Evolutionary conservation across 257 asterid genomes (phyloP), one percentile per base, ranked within the genome.

Genomic region (Solanum paucissectum): DNA sequence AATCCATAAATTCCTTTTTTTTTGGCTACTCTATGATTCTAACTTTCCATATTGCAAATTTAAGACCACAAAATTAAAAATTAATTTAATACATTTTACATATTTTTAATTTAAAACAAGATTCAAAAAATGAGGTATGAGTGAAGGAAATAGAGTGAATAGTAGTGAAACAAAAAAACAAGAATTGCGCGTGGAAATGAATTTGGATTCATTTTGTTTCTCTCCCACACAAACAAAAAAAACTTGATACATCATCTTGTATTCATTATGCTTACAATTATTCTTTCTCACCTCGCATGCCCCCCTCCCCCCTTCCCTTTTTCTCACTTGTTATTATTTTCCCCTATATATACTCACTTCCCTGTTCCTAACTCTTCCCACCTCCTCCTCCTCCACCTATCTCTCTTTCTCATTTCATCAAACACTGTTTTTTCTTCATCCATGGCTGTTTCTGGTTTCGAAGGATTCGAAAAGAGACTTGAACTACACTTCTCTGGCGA

Each of bases 361-460:
- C 97, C 97, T 93, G 95, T 94, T 91, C 87, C 94, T 29, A 36
- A 91, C 71, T 88, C 90, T 87, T 85, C 79, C 66, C 94, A 94
- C 89, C 93, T 89, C 94, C 93, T 52, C 76, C 86, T n/a, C 89
- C 93, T 89, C 94, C 93, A 52, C 76, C 86, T n/a, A 90, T 85
- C 87, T 46, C 34, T 58, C 60, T 37, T 62, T 40, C 49, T 49
- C 87, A 33, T 46, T 64, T 79, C 87, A 23, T 25, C 82, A 44
- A 25, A n/a, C 27, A 72, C 58, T 49, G 58, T 13, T 49, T 49
- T 49, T 49, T 90, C 55, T 75, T 64, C n/a, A 33, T 36, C 83
- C 60, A 96, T 97, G 99, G 99, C 99, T 76, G 90, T 89, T 87
- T 97, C 99, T 1, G 99, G 99, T 34, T 97, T 97, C 85, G 99